Conservation (phyloP, 1,139 yeast species). For the Geotrichum armillariae region DNA sequence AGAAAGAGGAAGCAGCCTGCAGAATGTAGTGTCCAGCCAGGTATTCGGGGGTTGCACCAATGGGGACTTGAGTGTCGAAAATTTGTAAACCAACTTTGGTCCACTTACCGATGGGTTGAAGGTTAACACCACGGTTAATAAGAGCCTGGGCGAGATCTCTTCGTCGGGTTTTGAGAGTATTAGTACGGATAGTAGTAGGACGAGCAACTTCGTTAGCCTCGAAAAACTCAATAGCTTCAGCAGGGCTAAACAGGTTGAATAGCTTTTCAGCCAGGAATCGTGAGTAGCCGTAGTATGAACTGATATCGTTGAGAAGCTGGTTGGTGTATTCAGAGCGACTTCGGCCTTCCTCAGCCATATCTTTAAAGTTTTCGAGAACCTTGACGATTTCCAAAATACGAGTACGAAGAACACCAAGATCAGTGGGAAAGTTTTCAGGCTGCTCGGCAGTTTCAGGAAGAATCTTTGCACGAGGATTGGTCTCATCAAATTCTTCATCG, state of each 20-base stretch:
- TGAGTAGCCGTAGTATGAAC: conserved; percentile 96
- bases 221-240: conserved; percentile 96
- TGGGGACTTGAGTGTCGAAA: conserved; percentile 97
- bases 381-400: conserved; percentile 94
- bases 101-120: conserved; percentile 98
- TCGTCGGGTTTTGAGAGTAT: conserved; percentile 90
- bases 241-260: conserved; percentile 85
- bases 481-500: conserved; percentile 31
- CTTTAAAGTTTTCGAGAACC: conserved; percentile 90
- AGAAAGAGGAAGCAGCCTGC: conserved; percentile 97
- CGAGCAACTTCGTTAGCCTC: conserved; percentile 98
- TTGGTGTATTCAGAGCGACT: conserved; percentile 23
- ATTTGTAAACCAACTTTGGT: conserved; percentile 96
- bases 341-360: conserved; percentile 68
- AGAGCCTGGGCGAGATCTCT: conserved; percentile 94
- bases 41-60: conserved; percentile 99
- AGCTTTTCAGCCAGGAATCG: conserved; percentile 90
- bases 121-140: conserved; percentile 94
- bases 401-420: conserved; percentile 80
- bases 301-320: conserved; percentile 44
- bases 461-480: conserved; percentile 36
- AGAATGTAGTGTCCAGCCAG: conserved; percentile 96
- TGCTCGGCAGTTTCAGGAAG: conserved; percentile 56
- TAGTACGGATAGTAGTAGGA: conserved; percentile 95
- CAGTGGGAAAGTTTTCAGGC: conserved; percentile 59